Base-by-base conservation (phyloP, 2,329 filamentous ascomycete genomes). In the Microcyclospora pomicola region DNA sequence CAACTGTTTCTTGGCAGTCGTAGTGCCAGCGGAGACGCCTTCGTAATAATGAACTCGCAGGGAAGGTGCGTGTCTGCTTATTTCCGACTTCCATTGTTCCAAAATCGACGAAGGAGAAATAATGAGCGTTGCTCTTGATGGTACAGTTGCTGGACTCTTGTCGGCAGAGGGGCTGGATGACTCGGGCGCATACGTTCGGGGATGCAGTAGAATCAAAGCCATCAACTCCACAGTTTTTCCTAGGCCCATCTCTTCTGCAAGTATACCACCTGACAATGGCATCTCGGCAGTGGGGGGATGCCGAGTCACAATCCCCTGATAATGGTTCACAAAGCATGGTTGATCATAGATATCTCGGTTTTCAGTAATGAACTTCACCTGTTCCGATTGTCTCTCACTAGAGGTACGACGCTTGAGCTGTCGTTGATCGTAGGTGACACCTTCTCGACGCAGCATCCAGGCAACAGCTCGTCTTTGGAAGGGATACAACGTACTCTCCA, bases 221-320 rank as follows among this genome's bases (percentile, higher is more conserved):
- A 86, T 73, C 2, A 83, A 66, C 59, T 88, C 83, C 2, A 87
- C 66, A 0, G 82, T 88, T 56, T 88, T 88, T 1, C 82, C 82
- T 1, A 88, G 63, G 0, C 82, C 82, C 82, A 88, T 88, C 56
- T 88, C 82, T 52, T 88, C 82, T 0, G 80, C 76, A 5, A 88
- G 62, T 34, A 85, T 77, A 0, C 81, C 81, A 2, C 76, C 76
- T 28, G 52, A 58, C 2, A 67, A 41, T 12, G 50, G 73, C 33
- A 59, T 67, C 0, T 49, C 45, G n/a, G 55, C 52, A 36, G 72
- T 24, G 10, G 49, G 49, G 60, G 15, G 56, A 6, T 40, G 31
- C 2, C 47, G 50, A 7, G 46, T 49, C 5, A 77, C 63, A 11
- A 74, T 59, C 16, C 78, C 74, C 36, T 79, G 73, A 0, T 83